phyloP scores from a whole-genome alignment of 768 basidiomycete genomes.

The Mycena leptocephala region DNA sequence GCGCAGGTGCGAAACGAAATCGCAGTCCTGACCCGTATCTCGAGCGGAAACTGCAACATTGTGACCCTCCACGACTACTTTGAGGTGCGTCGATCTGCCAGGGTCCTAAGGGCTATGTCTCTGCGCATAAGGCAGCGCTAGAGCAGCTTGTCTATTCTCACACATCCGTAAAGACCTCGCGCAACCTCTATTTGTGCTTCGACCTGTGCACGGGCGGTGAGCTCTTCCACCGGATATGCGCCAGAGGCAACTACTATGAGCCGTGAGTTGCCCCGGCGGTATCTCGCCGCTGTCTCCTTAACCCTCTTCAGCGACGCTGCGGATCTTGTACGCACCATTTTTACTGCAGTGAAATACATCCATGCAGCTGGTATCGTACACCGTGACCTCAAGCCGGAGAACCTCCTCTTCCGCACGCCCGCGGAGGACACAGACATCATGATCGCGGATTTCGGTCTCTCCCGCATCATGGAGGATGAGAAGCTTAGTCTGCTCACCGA shows the following conservation, averaged over 20 bases:
- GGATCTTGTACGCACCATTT: no score
- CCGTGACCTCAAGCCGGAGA: conserved; percentile 96
- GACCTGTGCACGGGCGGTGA: conserved; percentile 98
- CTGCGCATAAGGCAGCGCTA: no score
- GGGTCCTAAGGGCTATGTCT: no score
- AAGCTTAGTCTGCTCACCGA: no score
- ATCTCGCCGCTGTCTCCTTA: not conserved
- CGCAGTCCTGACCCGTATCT: conserved; percentile 92
- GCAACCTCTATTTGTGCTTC: conserved; percentile 95
- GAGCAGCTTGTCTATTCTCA: not conserved
- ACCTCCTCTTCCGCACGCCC: conserved; percentile 92
- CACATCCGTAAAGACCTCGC: conserved; percentile 74
- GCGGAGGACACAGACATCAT: conserved; percentile 95
- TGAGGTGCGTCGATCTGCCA: conserved; percentile 69
- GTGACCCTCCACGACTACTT: conserved; percentile 98
- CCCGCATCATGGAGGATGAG: no score
- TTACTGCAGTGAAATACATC: no score
- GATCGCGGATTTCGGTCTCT: conserved; percentile 69
- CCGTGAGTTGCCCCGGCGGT: conserved; percentile 71
- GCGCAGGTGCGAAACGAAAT: conserved; percentile 96
- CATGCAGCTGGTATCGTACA: no score
- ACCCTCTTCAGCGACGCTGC: not conserved
- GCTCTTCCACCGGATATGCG: conserved; percentile 99
- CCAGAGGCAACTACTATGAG: conserved; percentile 97
- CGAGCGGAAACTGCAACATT: conserved; percentile 91